Percentiles rank a stretch among this genome's conserved stretches.
phyloP scores from a whole-genome alignment of 2,329 filamentous ascomycete species.

The Zasmidium cellare region DNA sequence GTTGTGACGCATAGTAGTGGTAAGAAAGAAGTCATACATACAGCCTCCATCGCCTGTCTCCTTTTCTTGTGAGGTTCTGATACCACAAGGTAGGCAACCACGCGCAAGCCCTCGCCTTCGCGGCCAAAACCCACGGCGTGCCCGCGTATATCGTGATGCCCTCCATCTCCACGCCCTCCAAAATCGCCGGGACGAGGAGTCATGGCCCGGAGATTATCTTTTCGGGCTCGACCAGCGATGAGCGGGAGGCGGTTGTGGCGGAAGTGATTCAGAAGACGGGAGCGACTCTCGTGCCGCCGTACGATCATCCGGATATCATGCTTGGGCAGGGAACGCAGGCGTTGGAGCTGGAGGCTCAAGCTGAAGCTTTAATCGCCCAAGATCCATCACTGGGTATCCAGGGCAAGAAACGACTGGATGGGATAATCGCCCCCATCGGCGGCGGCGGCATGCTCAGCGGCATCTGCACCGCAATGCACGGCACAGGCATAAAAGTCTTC shows the following conservation, averaged over 20 bases:
- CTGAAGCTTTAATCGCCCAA: slow-evolving; percentile 52
- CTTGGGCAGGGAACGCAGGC: slow-evolving; percentile 90
- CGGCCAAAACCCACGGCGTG: slow-evolving; percentile 70
- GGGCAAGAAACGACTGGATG: slow-evolving; percentile 38
- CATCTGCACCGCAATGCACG: slow-evolving; percentile 72
- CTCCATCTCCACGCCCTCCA: slow-evolving; percentile 75
- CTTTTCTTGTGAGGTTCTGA: slow-evolving; percentile 1
- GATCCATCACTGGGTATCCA: slow-evolving; percentile 29
- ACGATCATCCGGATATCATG: slow-evolving; percentile 89
- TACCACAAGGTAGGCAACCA: slow-evolving; percentile 73
- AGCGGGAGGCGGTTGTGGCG: slow-evolving; percentile 77
- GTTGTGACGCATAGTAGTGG: slow-evolving; percentile 90
- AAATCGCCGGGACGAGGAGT: slow-evolving; percentile 77
- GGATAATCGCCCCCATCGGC: slow-evolving; percentile 76
- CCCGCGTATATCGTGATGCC: slow-evolving; percentile 93
- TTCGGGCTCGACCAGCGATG: slow-evolving; percentile 74
- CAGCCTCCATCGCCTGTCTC: not conserved
- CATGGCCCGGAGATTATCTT: slow-evolving; percentile 80
- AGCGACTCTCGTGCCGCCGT: slow-evolving; percentile 80
- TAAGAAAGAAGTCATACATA: slow-evolving; percentile 42
- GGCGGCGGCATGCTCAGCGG: slow-evolving; percentile 88
- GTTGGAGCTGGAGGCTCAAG: slow-evolving; percentile 78
- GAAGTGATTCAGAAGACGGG: slow-evolving; percentile 70
- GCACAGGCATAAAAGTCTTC: slow-evolving; percentile 74
- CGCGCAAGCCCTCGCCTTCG: slow-evolving; percentile 86